These are phyloP conservation scores for Gossypium australe DNA, from an alignment of 345 rosid species.

Conservation along the genomic window DNA sequence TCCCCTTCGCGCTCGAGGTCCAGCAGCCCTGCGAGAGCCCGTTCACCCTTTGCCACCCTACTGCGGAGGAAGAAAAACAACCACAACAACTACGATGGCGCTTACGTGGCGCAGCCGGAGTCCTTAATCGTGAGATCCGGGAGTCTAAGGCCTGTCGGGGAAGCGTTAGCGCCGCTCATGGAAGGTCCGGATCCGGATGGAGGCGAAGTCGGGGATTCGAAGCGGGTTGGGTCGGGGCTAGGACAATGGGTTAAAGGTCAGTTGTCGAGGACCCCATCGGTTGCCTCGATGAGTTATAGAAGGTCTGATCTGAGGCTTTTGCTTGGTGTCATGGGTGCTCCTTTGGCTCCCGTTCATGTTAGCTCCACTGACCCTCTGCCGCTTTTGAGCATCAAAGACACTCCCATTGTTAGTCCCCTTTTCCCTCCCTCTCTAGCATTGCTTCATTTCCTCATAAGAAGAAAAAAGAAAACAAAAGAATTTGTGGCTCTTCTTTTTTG, in stretches of 20 bases:
- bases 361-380: slow-evolving; percentile 66
- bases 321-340: slow-evolving; percentile 93
- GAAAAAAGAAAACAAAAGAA: not conserved
- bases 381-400: slow-evolving; percentile 79
- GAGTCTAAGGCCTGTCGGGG: slow-evolving; percentile 62
- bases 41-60: slow-evolving; percentile 48
- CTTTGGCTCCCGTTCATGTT: slow-evolving; percentile 81
- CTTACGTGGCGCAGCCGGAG: slow-evolving; percentile 43
- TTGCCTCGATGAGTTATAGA: slow-evolving; percentile 39
- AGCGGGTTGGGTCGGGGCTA: slow-evolving; percentile 56
- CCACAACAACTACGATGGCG: slow-evolving; percentile 15
- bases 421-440: not conserved
- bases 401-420: slow-evolving; percentile 66
- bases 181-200: slow-evolving; percentile 97
- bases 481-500: not conserved
- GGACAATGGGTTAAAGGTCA: slow-evolving; percentile 93
- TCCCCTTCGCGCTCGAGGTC: slow-evolving; percentile 80
- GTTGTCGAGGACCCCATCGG: slow-evolving; percentile 58
- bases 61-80: slow-evolving; percentile 45
- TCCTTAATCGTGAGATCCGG: slow-evolving; percentile 62
- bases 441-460: not conserved
- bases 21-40: slow-evolving; percentile 54
- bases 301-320: slow-evolving; percentile 74
- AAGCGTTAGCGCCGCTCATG: slow-evolving; percentile 60
- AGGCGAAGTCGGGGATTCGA: slow-evolving; percentile 40